phyloP scores from a whole-genome alignment of 441 rosid species.

The Populus tomentosa region DNA sequence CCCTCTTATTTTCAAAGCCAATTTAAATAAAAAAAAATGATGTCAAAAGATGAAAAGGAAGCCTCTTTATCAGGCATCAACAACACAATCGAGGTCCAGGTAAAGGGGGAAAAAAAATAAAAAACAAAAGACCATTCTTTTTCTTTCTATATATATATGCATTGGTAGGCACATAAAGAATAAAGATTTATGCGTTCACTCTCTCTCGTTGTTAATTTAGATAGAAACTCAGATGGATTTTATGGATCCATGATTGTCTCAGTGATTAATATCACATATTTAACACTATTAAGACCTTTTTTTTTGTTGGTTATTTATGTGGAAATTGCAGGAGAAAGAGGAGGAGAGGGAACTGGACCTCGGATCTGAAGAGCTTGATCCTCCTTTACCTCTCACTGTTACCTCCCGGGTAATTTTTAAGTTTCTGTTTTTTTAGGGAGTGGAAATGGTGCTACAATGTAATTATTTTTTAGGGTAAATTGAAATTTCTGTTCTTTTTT shows the following conservation, averaged over 20 bases:
- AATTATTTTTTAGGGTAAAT: neutral
- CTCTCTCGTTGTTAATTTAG: neutral
- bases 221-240: neutral
- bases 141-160: neutral
- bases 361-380: conserved; percentile 70
- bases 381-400: conserved; percentile 79
- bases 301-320: neutral
- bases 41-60: conserved; percentile 31
- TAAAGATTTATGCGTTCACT: neutral
- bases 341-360: conserved; percentile 57
- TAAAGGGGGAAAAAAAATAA: neutral
- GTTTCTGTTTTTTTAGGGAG: neutral
- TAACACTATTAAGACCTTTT: neutral
- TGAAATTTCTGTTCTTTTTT: neutral
- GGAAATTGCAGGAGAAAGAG: conserved; percentile 44
- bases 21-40: neutral
- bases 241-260: conserved; percentile 4
- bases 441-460: neutral
- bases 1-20: conserved; percentile 6
- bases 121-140: neutral
- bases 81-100: conserved; percentile 22
- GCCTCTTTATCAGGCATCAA: conserved; percentile 31
- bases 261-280: neutral
- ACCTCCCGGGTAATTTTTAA: conserved; percentile 73
- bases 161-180: neutral